Evolutionary conservation across 2,329 filamentous ascomycete species (phyloP), one percentile per base, ranked within the genome.

Genomic region (Cercospora sesami): DNA sequence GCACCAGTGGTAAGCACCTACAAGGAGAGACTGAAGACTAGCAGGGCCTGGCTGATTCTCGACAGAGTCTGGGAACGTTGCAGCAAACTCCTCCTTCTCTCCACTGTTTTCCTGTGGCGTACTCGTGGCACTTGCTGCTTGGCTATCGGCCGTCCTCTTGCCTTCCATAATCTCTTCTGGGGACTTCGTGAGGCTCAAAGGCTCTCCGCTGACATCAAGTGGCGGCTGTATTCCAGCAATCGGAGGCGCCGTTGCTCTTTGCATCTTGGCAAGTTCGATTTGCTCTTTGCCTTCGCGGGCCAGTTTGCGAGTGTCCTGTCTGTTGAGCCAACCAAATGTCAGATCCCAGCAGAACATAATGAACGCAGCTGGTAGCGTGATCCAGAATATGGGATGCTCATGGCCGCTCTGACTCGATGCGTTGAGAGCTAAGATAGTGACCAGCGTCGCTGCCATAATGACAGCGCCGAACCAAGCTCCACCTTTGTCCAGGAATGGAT

Each of bases 281-380:
- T 86, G 84, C 28, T 80, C 73, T 23, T 63, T 53, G 2, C 88
- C 87, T 55, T 83, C 83, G 2, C 81, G 81, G 2, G 90, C 87
- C 51, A 90, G 89, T 16, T 85, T 80, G 0, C 89, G 85, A 0
- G 89, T 91, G 69, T 90, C 85, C 3, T 87, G 75, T 2, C 89
- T 83, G 73, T 88, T 81, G 1, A 82, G 73, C 90, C 89, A 92
- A 0, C 90, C 90, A 68, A 84, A 87, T 0, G 72, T 79, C 5
- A 92, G 45, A 72, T 93, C 90, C 84, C 88, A 92, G 72, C 83
- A 86, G 55, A 92, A 86, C 86, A 91, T 89, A 61, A 92, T 79
- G 30, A 87, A 81, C 0, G 90, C 89, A 0, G 87, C 90, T 1
- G 90, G 90, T 2, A 91, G 74, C 0, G 90, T 92, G 0, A 92